Percentiles rank a stretch among this genome's conserved stretches.
phyloP scores from a whole-genome alignment of 2,329 filamentous ascomycete genomes.

The Paramyrothecium roridum region DNA sequence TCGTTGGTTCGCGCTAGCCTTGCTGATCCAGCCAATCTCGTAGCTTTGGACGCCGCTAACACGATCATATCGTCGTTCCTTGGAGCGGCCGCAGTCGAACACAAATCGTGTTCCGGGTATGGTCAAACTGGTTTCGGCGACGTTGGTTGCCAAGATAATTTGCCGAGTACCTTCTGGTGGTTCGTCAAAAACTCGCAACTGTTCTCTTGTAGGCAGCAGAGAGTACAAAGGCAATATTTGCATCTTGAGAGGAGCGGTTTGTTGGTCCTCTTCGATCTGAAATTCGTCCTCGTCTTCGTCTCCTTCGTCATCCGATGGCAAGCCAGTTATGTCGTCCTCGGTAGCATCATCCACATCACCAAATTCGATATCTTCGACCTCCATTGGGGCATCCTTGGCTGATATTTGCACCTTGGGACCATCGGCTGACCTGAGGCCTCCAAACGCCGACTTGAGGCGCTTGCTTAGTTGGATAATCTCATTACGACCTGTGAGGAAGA shows the following conservation, averaged over 20 bases:
- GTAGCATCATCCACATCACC: constrained; percentile 65
- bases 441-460: constrained; percentile 66
- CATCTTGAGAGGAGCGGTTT: constrained; percentile 65
- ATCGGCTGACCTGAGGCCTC: constrained; percentile 51
- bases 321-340: constrained; percentile 58
- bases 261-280: constrained; percentile 61
- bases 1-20: constrained; percentile 89
- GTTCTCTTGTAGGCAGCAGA: constrained; percentile 83
- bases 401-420: constrained; percentile 71
- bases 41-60: constrained; percentile 92
- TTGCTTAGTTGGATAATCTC: constrained; percentile 87
- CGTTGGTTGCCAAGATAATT: constrained; percentile 91
- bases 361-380: constrained; percentile 84
- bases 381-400: constrained; percentile 72
- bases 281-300: constrained; percentile 66
- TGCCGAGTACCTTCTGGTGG: constrained; percentile 79
- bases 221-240: constrained; percentile 95
- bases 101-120: constrained; percentile 95
- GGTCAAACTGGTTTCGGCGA: constrained; percentile 94
- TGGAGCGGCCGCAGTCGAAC: constrained; percentile 89
- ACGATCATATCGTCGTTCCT: constrained; percentile 88
- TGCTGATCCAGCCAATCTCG: constrained; percentile 94
- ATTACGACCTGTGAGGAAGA: constrained; percentile 91
- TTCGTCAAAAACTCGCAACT: constrained; percentile 84
- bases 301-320: constrained; percentile 54